Evolutionary conservation across 352 stramenopile species (phyloP).

Genomic region (Poterioochromonas sp.): DNA sequence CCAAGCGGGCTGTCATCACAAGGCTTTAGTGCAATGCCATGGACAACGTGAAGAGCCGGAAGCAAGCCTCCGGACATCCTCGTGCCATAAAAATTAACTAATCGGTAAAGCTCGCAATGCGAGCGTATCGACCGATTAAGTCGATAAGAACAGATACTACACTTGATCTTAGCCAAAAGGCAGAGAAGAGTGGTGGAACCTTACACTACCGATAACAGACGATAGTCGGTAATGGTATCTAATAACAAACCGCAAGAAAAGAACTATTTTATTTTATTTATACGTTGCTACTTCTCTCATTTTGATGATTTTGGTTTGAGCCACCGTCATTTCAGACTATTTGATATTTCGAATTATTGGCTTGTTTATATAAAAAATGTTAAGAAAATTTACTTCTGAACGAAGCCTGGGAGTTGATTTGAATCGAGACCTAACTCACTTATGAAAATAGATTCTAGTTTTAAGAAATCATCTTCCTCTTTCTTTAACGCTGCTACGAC

Average conservation of each 20-base stretch:
- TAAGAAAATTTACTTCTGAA: too few relatives aligned
- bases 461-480: conserved; percentile 36
- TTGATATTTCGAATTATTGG: too few relatives aligned
- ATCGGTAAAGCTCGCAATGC: not conserved
- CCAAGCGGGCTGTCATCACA: conserved; percentile 5
- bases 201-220: too few relatives aligned
- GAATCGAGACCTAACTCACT: conserved; percentile 24
- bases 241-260: too few relatives aligned
- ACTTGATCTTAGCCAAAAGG: conserved; percentile 25
- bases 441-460: conserved; percentile 40
- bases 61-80: not conserved
- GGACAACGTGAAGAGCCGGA: not conserved
- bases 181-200: conserved; percentile 18
- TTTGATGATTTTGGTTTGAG: too few relatives aligned
- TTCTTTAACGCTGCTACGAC: not conserved
- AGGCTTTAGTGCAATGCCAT: conserved; percentile 15
- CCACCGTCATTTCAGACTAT: too few relatives aligned
- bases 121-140: conserved; percentile 4
- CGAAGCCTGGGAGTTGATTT: too few relatives aligned
- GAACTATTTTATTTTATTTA: too few relatives aligned
- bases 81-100: conserved; percentile 5
- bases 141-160: conserved; percentile 31
- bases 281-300: too few relatives aligned
- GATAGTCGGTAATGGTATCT: too few relatives aligned
- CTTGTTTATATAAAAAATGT: too few relatives aligned